These are phyloP conservation scores for Lactarius pseudohatsudake DNA, from an alignment of 768 basidiomycete species.

Conservation along the genomic window DNA sequence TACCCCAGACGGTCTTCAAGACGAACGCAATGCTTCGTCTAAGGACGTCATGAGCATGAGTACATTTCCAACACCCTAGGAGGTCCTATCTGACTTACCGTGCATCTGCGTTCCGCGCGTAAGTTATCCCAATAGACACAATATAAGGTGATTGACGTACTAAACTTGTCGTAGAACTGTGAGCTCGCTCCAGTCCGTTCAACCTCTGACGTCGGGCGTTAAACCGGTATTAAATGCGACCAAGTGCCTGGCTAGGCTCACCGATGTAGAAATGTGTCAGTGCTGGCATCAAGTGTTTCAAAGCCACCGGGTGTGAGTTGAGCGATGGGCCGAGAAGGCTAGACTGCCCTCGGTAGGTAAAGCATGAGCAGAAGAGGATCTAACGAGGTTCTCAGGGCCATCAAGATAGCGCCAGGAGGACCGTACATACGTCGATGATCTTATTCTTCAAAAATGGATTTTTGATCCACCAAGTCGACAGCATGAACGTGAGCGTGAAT, in stretches of 20 bases:
- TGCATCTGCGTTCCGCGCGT: constrained; percentile 44
- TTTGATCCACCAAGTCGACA: constrained; percentile 96
- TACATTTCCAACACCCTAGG: neutral
- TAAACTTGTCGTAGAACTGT: constrained; percentile 98
- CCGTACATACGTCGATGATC: constrained; percentile 75
- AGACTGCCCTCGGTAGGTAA: constrained; percentile 60
- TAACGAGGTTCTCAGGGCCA: constrained; percentile 34
- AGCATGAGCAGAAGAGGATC: constrained; percentile 73
- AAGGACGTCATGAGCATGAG: constrained; percentile 12
- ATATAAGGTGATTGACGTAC: constrained; percentile 46
- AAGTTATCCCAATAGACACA: constrained; percentile 6
- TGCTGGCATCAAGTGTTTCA: constrained; percentile 87
- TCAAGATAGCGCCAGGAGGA: neutral
- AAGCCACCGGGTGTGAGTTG: constrained; percentile 79
- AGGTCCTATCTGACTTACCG: constrained; percentile 38
- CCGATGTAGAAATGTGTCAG: constrained; percentile 95
- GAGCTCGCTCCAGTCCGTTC: constrained; percentile 97
- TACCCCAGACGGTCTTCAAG: constrained; percentile 89
- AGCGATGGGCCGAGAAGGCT: constrained; percentile 82
- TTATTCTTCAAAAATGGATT: constrained; percentile 97
- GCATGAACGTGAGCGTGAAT: constrained; percentile 88
- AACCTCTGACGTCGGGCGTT: constrained; percentile 61
- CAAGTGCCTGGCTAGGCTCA: constrained; percentile 37
- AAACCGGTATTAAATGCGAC: constrained; percentile 4
- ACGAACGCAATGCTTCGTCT: constrained; percentile 87